Base-by-base conservation (phyloP, 116 monocot genomes). In the Cymodocea nodosa region DNA sequence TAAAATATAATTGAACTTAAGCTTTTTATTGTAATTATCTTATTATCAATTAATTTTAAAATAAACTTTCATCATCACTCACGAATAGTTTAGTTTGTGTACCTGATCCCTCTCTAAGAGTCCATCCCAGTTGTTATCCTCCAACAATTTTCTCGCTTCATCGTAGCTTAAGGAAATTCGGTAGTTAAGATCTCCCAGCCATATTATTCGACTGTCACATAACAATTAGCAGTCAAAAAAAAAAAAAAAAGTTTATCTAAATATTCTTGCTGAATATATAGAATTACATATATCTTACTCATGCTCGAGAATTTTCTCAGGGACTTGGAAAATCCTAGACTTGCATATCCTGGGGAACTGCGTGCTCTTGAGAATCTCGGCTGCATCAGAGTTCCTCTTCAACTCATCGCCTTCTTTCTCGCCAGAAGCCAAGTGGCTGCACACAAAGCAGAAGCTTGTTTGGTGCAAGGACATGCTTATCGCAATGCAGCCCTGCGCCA, bases 401-500 rank as follows among this genome's bases (percentile, higher is more conserved):
- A 98, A 64, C 76, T 98, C 98, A 59, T 98, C 92, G 6, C 98
- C 92, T 54, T 92, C 92, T 76, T 92, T 98, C 80, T 98, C 92
- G 9, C 98, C 98, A 0, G 98, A 98, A 25, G 98, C 87, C 68
- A 98, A 70, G 73, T 98, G 98, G 68, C 92, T 80, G 70, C 98
- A 98, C 12, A 98, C 80, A 64, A 98, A 92, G 84, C 92, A 98
- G 55, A 98, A 82, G 63, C 70, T 89, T 6, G 92, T 89, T 59
- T 62, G 64, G 62, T 86, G 77, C 69, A 98, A 25, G 4, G 89
- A 79, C 92, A 98, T 89, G 80, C 98, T 98, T 73, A 98, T 82
- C 15, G 89, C 83, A 34, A 92, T 98, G 67, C 98, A 89, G 16
- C 98, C 98, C 98, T 98, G 70, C 37, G 78, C 51, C 15, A 49